Evolutionary conservation across 1,139 yeast species (phyloP), one percentile per base, ranked within the genome.

Genomic region (Yamadazyma sp.): DNA sequence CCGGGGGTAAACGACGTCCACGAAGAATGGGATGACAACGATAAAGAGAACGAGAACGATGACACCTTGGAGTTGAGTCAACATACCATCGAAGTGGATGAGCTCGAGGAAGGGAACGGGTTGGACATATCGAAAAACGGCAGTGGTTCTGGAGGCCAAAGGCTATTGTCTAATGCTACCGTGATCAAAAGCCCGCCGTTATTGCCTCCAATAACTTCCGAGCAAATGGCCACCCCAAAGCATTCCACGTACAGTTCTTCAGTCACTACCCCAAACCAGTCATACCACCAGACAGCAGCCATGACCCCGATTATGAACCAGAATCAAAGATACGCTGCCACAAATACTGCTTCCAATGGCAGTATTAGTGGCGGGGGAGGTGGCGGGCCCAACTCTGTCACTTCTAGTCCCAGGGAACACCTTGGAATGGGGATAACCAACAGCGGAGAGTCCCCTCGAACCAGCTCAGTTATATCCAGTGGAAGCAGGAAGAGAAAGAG

Each of bases 291-390:
- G 37, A 62, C 71, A 1, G 59, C 66, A 11, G 69, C 69, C 7
- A 61, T 65, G 38, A 65, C 71, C 1, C 73, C 73, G 2, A 53
- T 63, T 1, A 36, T 59, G 38, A 62, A 59, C 34, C 56, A 34
- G 16, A 15, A 16, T 12, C 17, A 12, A 18, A 20, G 36, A n/a
- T 20, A 25, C 16, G 30, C 14, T 26, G 11, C 29, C 4, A 20
- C 36, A 8, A 33, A 29, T 16, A 33, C 14, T 26, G 11, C 29
- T 4, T 20, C 36, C n/a, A 33, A 29, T 34, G 18, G 17, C 14
- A 34, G 51, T 30, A 33, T 33, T 10, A 31, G 44, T 30, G 36
- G 34, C 11, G 31, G 45, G 7, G 46, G 26, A 11, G 26, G n/a
- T n/a, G n/a, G 47, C 15, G 41, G 48, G 14, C 44, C 56, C 8